phyloP scores from a whole-genome alignment of 352 stramenopile species.

The Globisporangium mamillatum region DNA sequence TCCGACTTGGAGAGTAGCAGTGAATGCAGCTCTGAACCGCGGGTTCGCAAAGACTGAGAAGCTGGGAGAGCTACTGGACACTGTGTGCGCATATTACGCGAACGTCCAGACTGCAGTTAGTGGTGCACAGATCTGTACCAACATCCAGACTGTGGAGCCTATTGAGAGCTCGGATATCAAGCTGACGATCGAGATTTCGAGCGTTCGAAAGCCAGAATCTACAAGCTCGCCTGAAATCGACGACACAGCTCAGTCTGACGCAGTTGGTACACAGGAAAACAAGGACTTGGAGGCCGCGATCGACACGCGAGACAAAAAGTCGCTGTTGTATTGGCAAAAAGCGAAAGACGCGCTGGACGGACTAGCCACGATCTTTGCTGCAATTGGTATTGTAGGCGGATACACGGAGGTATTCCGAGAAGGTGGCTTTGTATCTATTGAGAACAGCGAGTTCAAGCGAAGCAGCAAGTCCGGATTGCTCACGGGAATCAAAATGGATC shows the following conservation, averaged over 20 bases:
- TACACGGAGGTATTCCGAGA: constrained; percentile 72
- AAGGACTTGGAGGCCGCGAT: constrained; percentile 20
- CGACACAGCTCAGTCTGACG: constrained; percentile 18
- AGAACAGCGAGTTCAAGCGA: constrained; percentile 36
- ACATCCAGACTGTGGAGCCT: constrained; percentile 21
- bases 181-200: constrained; percentile 18
- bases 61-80: constrained; percentile 53
- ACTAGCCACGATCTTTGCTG: constrained; percentile 53
- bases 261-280: neutral
- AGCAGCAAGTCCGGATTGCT: constrained; percentile 27
- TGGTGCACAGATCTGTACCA: neutral
- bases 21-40: constrained; percentile 60
- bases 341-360: constrained; percentile 68
- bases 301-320: constrained; percentile 60
- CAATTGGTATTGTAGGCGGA: constrained; percentile 69
- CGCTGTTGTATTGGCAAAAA: constrained; percentile 66
- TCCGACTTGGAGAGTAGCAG: constrained; percentile 73
- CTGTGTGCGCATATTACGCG: constrained; percentile 67
- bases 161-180: constrained; percentile 23
- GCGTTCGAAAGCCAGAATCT: constrained; percentile 53
- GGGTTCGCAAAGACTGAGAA: constrained; percentile 51
- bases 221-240: constrained; percentile 63
- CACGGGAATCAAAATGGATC: constrained; percentile 36
- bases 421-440: constrained; percentile 52
- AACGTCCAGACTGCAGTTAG: constrained; percentile 17